Evolutionary conservation across 176 grass and related monocot species (phyloP), one percentile per base, ranked within the genome.

Genomic region (Neostapfia colusana): DNA sequence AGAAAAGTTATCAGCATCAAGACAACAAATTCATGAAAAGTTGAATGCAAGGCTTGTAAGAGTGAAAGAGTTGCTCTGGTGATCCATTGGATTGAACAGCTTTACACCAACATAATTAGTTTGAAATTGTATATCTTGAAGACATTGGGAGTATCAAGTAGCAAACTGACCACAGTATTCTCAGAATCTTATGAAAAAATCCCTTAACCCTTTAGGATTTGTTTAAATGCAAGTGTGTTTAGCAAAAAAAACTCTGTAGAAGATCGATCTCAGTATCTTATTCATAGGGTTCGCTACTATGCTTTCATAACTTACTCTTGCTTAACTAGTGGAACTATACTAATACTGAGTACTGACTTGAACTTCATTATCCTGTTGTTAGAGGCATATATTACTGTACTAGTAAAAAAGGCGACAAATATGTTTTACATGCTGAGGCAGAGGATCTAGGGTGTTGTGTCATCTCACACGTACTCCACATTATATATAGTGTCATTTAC

Each of bases 1-100:
- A 53, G 75, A 70, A 11, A 75, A 62, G 48, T 61, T 63, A 70
- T 31, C 8, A 69, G 61, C 54, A 84, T 69, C 64, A 45, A 49
- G 54, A 50, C 40, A 80, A 75, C 14, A 35, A 18, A 13, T 61
- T 77, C 44, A 63, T 13, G 25, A 70, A 57, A 82, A 57, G 15
- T 28, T 70, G 37, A 64, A 49, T 49, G 28, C 48, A 60, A 36
- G 17, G 10, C 45, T 14, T 74, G 25, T 70, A 21, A 70, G 42
- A 63, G 17, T 54, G 14, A 5, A 27, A 45, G 5, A 3, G n/a
- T 36, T 56, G 58, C 25, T 65, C 70, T 79, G 4, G 17, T 10
- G 37, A 56, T 48, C 15, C 53, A 44, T 5, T 18, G 50, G 18
- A 67, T 67, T 10, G 23, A 37, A 16, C 18, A 44, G 23, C 74